Base-by-base conservation (phyloP, 2,329 filamentous ascomycete species). In the Lasiodiplodia sp. region DNA sequence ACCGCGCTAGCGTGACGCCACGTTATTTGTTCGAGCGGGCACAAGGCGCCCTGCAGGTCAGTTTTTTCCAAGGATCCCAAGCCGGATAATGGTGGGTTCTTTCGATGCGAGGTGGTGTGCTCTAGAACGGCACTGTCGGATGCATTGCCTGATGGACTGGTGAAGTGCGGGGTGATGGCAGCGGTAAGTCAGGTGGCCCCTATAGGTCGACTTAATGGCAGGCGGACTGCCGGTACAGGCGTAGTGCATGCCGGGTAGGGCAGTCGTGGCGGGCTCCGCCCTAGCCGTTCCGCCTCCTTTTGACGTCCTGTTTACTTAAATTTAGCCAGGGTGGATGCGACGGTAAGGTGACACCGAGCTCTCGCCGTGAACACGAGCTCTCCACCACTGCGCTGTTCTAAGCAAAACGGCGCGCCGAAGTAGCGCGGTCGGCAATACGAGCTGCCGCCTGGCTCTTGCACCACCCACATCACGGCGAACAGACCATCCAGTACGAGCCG, bases 261-360 rank as follows among this genome's bases (percentile, higher is more conserved):
- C 21, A 25, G 47, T 47, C 14, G 57, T 40, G n/a, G 56, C 56
- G 37, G 6, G 56, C 34, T 62, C 47, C 60, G 44, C 37, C 60
- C 25, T 53, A 51, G 44, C 60, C 44, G 60, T 51, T 44, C 60
- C 60, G 44, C 31, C 60, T 64, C 60, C 60, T 64, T 52, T 64
- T 52, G 47, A 52, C 31, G n/a, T 64, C 47, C 25, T 52, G 47
- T 49, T 63, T 34, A 63, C 58, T 63, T 63, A 34, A 38, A 53
- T 52, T 63, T 38, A 64, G n/a, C 58, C 40, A 25, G 16, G 47
- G 44, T 52, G 60, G 60, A 64, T 64, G 60, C 60, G 60, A 64
- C 60, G 47, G 60, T 40, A 53, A 25, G 60, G 60, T 64, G 31
- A 52, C 60, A 64, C 60, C 60, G 60, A 64, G 28, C 31, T 28